Base-by-base conservation (phyloP, 2,329 filamentous ascomycete genomes). In the Alternaria sp. region DNA sequence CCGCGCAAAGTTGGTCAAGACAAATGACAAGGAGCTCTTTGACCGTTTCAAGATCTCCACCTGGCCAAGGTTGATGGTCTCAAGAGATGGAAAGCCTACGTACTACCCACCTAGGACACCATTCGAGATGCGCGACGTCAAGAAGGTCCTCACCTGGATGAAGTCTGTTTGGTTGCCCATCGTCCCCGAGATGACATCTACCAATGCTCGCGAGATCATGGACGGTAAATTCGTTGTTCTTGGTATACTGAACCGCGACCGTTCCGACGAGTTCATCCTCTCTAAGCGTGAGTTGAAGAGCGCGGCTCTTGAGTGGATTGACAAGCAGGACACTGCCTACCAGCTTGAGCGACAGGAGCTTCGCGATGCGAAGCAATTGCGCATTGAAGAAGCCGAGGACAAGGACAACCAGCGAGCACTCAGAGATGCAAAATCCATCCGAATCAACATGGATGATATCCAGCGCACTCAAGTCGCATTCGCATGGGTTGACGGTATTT, bases 231-330 rank as follows among this genome's bases (percentile, higher is more conserved):
- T 96, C 61, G 95, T 98, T n/a, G 95, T 98, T 1, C 87, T 99
- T 15, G 96, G 92, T 17, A 90, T 99, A 32, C 84, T 99, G 44
- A 93, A 91, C 76, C 88, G 93, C 54, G 89, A 93, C 36, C 89
- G 94, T 63, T 85, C 90, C 40, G 92, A 95, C 61, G 89, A 93
- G 36, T 97, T 97, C 78, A 83, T 88, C 54, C 85, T 86, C 60
- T 91, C 92, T 25, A 91, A 92, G 79, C 89, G 91, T 32, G 96
- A 99, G 81, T 89, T 99, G 82, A 98, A 98, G 87, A 95, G 91
- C 69, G 96, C 96, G 1, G 96, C 96, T 9, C 87, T 94, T 64
- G 96, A 98, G 80, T 99, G 96, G 94, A 97, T 98, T 88, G 95
- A 98, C 79, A 96, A 96, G 82, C 93, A 97, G 81, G 91, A 93